A percentile compares a stretch with the other conserved stretches of the same genome.
Evolutionary conservation across 2,329 filamentous ascomycete species (phyloP).

Genomic region (Aphanocladium album): DNA sequence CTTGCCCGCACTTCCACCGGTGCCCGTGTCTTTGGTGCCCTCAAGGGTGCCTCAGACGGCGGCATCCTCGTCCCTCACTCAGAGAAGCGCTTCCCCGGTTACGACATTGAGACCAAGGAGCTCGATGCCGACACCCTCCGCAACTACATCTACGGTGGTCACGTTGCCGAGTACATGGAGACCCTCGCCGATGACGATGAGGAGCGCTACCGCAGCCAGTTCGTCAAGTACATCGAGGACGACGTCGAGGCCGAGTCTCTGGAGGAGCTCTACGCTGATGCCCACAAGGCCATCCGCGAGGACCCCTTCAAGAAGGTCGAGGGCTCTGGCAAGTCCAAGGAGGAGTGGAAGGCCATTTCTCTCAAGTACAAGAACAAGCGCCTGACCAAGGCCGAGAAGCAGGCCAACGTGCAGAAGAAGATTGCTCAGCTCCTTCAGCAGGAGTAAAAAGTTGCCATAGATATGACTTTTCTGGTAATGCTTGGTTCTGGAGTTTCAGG

Average conservation of each 20-base stretch:
- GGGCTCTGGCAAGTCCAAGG: slow-evolving; percentile 79
- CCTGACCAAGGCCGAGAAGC: slow-evolving; percentile 78
- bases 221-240: slow-evolving; percentile 95
- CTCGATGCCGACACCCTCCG: slow-evolving; percentile 94
- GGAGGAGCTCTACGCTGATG: slow-evolving; percentile 93
- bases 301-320: slow-evolving; percentile 95
- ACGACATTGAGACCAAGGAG: slow-evolving; percentile 96
- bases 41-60: slow-evolving; percentile 99
- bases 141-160: slow-evolving; percentile 98
- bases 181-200: slow-evolving; percentile 98
- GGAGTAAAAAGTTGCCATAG: slow-evolving; percentile 29
- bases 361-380: slow-evolving; percentile 79
- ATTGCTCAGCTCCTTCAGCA: slow-evolving; percentile 73
- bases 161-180: slow-evolving; percentile 99
- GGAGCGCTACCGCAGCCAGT: slow-evolving; percentile 99
- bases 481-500: slow-evolving; percentile 35
- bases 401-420: slow-evolving; percentile 79
- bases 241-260: slow-evolving; percentile 94
- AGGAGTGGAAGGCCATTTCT: slow-evolving; percentile 92
- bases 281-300: slow-evolving; percentile 94
- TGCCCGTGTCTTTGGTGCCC: slow-evolving; percentile 97
- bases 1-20: slow-evolving; percentile 95
- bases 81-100: slow-evolving; percentile 99
- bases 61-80: slow-evolving; percentile 97
- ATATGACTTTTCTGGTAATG: slow-evolving; percentile 21